These are phyloP conservation scores for Yarrowia sp. DNA, from an alignment of 805 yeast genomes.

Conservation along the genomic window DNA sequence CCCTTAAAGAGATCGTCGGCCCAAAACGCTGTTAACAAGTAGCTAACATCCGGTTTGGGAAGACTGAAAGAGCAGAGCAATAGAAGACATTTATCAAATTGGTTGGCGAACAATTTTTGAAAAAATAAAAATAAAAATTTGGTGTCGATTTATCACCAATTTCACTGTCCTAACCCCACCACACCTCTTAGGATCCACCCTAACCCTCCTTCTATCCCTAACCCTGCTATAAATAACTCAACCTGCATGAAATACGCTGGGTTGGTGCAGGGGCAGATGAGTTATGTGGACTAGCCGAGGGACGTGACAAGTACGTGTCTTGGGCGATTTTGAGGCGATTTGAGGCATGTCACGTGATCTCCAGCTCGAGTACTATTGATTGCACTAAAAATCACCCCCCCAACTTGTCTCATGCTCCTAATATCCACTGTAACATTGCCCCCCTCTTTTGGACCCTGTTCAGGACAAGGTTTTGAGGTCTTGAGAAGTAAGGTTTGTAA, in stretches of 20 bases:
- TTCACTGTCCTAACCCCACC: too few species aligned
- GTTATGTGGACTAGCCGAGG: neutral
- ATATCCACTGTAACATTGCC: neutral
- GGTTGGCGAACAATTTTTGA: too few species aligned
- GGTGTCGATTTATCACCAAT: too few species aligned
- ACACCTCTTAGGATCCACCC: too few species aligned
- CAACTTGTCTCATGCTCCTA: too few species aligned
- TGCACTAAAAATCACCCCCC: neutral
- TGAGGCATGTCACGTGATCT: neutral
- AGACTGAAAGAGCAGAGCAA: too few species aligned
- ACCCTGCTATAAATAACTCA: neutral
- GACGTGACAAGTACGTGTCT: neutral
- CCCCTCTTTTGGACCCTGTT: too few species aligned
- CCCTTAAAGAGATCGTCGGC: neutral
- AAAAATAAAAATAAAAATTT: too few species aligned
- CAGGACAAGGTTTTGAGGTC: too few species aligned
- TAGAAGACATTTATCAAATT: neutral
- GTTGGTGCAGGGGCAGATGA: constrained; percentile 9
- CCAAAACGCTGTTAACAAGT: neutral
- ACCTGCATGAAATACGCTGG: neutral
- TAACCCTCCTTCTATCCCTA: too few species aligned
- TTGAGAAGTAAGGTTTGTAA: too few species aligned
- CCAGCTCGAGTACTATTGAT: neutral
- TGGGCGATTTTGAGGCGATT: neutral
- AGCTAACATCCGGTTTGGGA: too few species aligned